Evolutionary conservation across 345 rosid species (phyloP).

Genomic region (Litchi chinensis): DNA sequence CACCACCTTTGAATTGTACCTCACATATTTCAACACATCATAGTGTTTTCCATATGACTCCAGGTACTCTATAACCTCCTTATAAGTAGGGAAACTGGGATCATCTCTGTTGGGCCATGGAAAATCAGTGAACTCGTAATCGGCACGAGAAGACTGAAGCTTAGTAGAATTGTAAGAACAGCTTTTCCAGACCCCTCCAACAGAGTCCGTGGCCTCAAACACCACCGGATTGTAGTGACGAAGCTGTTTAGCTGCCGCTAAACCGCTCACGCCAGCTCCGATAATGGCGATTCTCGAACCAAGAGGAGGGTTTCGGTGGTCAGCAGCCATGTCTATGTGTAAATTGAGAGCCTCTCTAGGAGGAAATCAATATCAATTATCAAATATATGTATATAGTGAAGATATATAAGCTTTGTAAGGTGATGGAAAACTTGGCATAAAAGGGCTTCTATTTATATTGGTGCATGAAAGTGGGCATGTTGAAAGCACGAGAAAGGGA

Average conservation of each 20-base stretch:
- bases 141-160: constrained; percentile 69
- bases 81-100: constrained; percentile 59
- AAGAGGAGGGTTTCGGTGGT: constrained; percentile 19
- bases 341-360: neutral
- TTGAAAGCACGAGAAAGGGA: constrained; percentile 27
- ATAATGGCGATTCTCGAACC: constrained; percentile 71
- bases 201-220: constrained; percentile 73
- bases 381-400: neutral
- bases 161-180: constrained; percentile 78
- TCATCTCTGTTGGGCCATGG: constrained; percentile 84
- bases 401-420: neutral
- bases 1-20: constrained; percentile 72
- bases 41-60: constrained; percentile 69
- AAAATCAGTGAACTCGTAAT: constrained; percentile 87
- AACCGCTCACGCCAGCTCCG: constrained; percentile 89
- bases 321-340: constrained; percentile 21
- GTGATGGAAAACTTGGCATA: neutral
- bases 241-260: constrained; percentile 80
- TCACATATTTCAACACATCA: constrained; percentile 61
- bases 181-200: constrained; percentile 93
- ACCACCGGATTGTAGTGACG: constrained; percentile 60
- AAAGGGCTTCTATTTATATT: constrained; percentile 39
- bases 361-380: neutral
- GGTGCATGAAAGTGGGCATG: neutral
- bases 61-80: constrained; percentile 73